phyloP scores from a whole-genome alignment of 805 yeast genomes.

The Ascoidea rubescens region DNA sequence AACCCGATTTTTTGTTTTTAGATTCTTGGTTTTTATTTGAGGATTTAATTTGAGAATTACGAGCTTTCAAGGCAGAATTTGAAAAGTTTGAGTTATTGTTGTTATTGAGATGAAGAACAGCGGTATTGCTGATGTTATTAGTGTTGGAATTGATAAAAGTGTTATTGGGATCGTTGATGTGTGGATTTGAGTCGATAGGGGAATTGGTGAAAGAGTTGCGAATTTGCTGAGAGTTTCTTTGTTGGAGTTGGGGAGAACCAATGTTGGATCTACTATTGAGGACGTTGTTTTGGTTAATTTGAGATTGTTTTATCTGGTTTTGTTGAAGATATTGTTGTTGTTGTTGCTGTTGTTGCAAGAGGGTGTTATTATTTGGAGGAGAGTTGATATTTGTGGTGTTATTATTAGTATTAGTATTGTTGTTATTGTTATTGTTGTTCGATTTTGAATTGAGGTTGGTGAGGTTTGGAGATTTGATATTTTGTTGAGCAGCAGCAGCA shows the following conservation, averaged over 20 bases:
- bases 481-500: constrained; percentile 1
- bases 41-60: too few species aligned
- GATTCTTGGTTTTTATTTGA: too few species aligned
- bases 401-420: not conserved
- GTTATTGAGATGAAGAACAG: too few species aligned
- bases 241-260: constrained; percentile 36
- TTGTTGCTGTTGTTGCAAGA: constrained; percentile 8
- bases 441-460: constrained; percentile 1
- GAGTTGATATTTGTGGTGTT: constrained; percentile 11
- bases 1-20: too few species aligned
- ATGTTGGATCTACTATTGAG: constrained; percentile 25
- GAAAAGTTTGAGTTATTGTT: too few species aligned
- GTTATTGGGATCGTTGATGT: too few species aligned
- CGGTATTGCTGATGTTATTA: too few species aligned
- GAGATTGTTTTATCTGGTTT: not conserved
- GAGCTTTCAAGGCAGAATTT: too few species aligned
- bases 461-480: constrained; percentile 4
- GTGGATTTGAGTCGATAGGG: too few species aligned
- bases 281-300: too few species aligned
- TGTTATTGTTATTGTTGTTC: constrained; percentile 7
- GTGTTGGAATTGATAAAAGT: too few species aligned
- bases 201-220: too few species aligned
- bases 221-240: constrained; percentile 8
- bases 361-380: constrained; percentile 3
- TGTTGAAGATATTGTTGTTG: constrained; percentile 8